Conservation (phyloP, 148 eudicot species). For the Arbutus unedo region DNA sequence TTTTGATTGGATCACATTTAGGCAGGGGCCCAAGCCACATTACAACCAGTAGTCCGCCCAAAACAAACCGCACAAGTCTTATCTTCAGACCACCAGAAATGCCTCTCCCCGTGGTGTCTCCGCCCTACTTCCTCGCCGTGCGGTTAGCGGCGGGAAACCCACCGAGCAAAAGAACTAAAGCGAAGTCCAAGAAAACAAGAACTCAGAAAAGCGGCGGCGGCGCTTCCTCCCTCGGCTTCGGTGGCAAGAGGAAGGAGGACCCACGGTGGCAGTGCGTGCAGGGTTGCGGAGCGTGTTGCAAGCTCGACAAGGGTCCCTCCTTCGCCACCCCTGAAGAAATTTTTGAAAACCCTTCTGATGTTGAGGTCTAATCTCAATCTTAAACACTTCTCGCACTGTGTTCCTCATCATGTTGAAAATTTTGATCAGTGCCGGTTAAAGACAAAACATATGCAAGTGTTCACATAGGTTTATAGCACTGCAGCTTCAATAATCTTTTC, state of each 20-base stretch:
- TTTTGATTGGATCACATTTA: neutral
- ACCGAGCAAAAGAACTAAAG: constrained; percentile 7
- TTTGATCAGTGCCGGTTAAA: neutral
- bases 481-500: too few relatives aligned
- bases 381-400: neutral
- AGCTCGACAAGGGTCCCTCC: constrained; percentile 75
- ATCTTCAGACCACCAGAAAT: constrained; percentile 14
- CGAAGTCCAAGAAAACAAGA: constrained; percentile 13
- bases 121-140: constrained; percentile 21
- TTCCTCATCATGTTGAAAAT: neutral
- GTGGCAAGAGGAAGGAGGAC: constrained; percentile 43
- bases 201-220: neutral
- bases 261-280: constrained; percentile 75
- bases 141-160: constrained; percentile 18
- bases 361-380: constrained; percentile 35
- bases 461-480: too few relatives aligned
- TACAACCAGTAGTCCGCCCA: neutral
- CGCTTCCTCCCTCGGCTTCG: constrained; percentile 37
- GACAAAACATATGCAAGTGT: neutral
- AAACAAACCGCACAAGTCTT: neutral
- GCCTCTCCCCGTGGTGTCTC: constrained; percentile 21
- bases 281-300: constrained; percentile 91
- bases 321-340: constrained; percentile 85
- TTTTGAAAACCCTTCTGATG: constrained; percentile 63
- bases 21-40: neutral